phyloP scores from a whole-genome alignment of 768 basidiomycete species.

The Suillus discolor region DNA sequence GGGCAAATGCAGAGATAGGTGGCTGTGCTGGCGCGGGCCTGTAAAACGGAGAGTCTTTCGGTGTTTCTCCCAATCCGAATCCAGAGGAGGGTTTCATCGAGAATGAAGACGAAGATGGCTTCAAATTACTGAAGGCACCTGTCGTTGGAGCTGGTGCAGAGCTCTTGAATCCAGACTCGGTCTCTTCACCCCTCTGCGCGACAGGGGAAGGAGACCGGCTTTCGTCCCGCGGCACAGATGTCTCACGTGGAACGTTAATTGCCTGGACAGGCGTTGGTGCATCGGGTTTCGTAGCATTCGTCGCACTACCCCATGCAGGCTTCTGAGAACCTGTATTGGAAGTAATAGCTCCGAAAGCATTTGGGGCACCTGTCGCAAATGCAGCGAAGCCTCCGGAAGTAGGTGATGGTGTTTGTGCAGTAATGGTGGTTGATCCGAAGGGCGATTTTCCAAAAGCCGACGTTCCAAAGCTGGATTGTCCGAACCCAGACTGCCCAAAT shows the following conservation, averaged over 20 bases:
- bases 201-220: conserved; percentile 34
- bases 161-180: conserved; percentile 20
- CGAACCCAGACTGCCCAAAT: conserved; percentile 40
- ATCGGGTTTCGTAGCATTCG: conserved; percentile 13
- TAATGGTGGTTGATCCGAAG: conserved; percentile 25
- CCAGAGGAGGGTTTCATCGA: conserved; percentile 37
- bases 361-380: conserved; percentile 32
- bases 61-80: conserved; percentile 33
- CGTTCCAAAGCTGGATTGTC: conserved; percentile 40
- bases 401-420: conserved; percentile 16
- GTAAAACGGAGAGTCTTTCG: conserved; percentile 57
- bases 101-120: conserved; percentile 37
- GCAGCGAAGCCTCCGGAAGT: conserved; percentile 38
- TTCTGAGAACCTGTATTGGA: conserved; percentile 20
- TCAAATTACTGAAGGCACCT: conserved; percentile 45
- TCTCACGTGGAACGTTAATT: conserved; percentile 16
- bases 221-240: conserved; percentile 18
- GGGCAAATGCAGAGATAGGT: conserved; percentile 42
- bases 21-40: conserved; percentile 37
- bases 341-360: conserved; percentile 30
- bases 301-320: conserved; percentile 23
- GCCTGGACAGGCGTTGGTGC: conserved; percentile 12
- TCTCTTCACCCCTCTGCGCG: conserved; percentile 5
- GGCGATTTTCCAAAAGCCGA: conserved; percentile 41
- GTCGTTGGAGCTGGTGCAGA: conserved; percentile 27